Conservation (phyloP, 257 asterid species). For the Gentiana dahurica region DNA sequence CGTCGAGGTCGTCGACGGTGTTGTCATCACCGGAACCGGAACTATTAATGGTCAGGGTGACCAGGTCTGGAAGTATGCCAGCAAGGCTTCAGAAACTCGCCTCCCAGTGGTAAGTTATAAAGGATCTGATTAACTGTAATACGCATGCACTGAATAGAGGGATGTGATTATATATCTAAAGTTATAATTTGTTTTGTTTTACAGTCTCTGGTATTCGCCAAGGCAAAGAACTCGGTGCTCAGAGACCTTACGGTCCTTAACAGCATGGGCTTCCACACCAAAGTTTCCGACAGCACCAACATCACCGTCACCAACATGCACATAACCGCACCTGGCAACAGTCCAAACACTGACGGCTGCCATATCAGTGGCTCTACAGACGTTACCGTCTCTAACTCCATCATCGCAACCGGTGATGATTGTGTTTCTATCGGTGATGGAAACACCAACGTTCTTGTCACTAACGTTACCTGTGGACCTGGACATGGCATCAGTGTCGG, state of each 20-base stretch:
- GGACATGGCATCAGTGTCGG: constrained; percentile 66
- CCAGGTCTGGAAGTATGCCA: constrained; percentile 21
- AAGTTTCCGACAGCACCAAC: constrained; percentile 2
- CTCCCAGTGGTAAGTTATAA: constrained; percentile 21
- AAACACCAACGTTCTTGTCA: constrained; percentile 17
- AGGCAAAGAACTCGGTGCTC: not conserved
- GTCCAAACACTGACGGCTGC: constrained; percentile 14
- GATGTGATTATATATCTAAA: no score
- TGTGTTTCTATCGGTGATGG: constrained; percentile 51
- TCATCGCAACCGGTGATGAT: constrained; percentile 35
- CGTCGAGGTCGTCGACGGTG: constrained; percentile 21
- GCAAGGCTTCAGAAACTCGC: constrained; percentile 4
- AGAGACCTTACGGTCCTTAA: not conserved
- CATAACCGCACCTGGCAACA: constrained; percentile 6
- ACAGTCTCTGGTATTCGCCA: constrained; percentile 6
- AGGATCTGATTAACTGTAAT: not conserved
- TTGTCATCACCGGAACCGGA: constrained; percentile 49
- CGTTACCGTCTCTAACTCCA: constrained; percentile 5
- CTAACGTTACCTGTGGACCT: constrained; percentile 36
- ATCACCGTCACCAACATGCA: not conserved
- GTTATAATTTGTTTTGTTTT: no score
- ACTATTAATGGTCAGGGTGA: constrained; percentile 52
- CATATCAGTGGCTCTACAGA: constrained; percentile 8
- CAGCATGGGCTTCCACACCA: constrained; percentile 11
- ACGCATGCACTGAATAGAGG: no score